Conservation (phyloP, 352 stramenopile species). For the Hyphochytrium catenoides region DNA sequence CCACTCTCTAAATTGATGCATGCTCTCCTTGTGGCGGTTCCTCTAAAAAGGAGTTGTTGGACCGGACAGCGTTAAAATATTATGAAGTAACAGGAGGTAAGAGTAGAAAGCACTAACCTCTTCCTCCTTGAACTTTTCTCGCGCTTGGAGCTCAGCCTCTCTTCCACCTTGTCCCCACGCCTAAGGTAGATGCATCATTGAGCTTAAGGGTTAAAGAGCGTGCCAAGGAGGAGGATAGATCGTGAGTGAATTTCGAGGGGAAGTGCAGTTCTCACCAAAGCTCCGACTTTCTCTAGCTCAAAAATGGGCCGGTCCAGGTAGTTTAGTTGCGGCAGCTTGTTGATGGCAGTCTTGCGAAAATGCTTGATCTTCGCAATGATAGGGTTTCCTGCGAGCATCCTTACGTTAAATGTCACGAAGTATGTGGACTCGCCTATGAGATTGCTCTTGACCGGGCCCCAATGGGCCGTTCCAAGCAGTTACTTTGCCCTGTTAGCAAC, state of each 20-base stretch:
- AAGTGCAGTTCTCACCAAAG: too few species aligned
- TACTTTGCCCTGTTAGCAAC: too few species aligned
- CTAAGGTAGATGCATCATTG: too few species aligned
- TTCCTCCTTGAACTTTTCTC: constrained; percentile 33
- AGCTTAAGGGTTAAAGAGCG: too few species aligned
- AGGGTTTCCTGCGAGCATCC: constrained; percentile 58
- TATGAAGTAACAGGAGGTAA: too few species aligned
- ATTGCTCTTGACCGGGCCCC: too few species aligned
- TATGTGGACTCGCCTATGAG: too few species aligned
- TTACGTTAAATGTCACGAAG: constrained; percentile 5
- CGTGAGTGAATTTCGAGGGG: too few species aligned
- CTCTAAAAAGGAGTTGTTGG: constrained; percentile 8
- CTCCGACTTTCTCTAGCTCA: constrained; percentile 50
- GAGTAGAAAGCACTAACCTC: too few species aligned
- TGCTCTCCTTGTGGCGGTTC: constrained; percentile 24
- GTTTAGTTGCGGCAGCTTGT: constrained; percentile 38
- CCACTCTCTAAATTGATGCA: constrained; percentile 53
- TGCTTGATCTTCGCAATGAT: constrained; percentile 66
- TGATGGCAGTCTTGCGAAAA: constrained; percentile 79
- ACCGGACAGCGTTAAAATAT: not conserved
- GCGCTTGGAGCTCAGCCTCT: constrained; percentile 59
- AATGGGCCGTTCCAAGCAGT: too few species aligned
- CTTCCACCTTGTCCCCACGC: constrained; percentile 64
- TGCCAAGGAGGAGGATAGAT: too few species aligned
- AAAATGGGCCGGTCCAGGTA: constrained; percentile 88